phyloP scores from a whole-genome alignment of 768 basidiomycete genomes.

The Suillus fuscotomentosus region DNA sequence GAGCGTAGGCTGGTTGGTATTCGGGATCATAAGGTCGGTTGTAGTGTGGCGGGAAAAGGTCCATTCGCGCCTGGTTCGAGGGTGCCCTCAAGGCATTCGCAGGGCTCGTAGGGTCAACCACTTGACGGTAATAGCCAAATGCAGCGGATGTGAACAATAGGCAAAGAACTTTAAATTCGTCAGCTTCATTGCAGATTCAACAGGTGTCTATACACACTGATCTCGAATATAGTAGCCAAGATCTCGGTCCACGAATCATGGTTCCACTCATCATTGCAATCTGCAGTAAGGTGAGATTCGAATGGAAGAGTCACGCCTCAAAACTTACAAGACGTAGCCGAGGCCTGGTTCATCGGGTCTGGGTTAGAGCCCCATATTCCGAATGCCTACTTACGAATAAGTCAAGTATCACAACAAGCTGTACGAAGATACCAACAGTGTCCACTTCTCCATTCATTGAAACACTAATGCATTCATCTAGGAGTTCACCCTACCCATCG shows the following conservation, averaged over 20 bases:
- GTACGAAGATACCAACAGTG: constrained; percentile 27
- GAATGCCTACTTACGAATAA: constrained; percentile 35
- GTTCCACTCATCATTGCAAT: constrained; percentile 59
- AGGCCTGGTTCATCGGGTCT: constrained; percentile 27
- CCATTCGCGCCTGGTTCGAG: constrained; percentile 34
- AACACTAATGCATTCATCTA: constrained; percentile 50
- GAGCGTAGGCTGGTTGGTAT: constrained; percentile 39
- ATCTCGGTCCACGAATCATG: constrained; percentile 71
- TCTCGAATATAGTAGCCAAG: constrained; percentile 55
- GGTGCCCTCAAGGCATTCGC: constrained; percentile 49
- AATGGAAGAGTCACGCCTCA: not conserved
- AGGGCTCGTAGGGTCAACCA: constrained; percentile 62
- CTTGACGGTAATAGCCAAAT: constrained; percentile 73
- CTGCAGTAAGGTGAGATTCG: constrained; percentile 36
- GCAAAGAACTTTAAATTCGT: constrained; percentile 44
- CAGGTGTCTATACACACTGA: constrained; percentile 41
- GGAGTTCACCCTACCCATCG: constrained; percentile 48
- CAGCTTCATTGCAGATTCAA: not conserved
- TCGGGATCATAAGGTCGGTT: constrained; percentile 51
- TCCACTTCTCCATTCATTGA: constrained; percentile 32
- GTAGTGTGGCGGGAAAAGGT: constrained; percentile 51
- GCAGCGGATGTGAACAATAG: constrained; percentile 63
- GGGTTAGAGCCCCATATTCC: constrained; percentile 55
- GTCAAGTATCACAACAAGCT: constrained; percentile 13
- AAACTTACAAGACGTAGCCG: constrained; percentile 49